Evolutionary conservation across 768 basidiomycete species (phyloP), one percentile per base, ranked within the genome.

Genomic region (Agaricus sinodeliciosus): DNA sequence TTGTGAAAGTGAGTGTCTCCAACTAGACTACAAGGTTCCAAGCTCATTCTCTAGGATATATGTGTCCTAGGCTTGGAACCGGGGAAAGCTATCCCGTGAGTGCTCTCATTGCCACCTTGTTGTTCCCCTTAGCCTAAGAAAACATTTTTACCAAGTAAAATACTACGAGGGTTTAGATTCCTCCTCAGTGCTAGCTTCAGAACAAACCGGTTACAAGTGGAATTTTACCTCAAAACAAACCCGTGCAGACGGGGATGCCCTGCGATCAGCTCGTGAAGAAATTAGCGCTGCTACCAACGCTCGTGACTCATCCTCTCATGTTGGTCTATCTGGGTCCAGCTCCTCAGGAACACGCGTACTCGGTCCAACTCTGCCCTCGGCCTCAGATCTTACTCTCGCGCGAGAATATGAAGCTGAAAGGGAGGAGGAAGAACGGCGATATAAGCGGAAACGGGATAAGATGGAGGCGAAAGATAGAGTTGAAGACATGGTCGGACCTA

Each of bases 141-240:
- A 44, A 34, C 11, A n/a, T 35, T 35, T 43, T 27, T 13, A 41
- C 4, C 43, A 44, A 60, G 60, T 51, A 22, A 66, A 67, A 48
- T 65, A 64, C 48, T 70, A 92, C 59, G 69, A 76, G 16, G 84
- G 83, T 15, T 72, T 87, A 55, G 80, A 78, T 56, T 71, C 79
- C 9, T 72, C 77, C 2, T 67, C 72, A 2, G 71, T 79, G 31
- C 62, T 79, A 6, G 81, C 88, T 2, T 83, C 81, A 31, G 73
- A 79, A 43, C 83, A 87, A 54, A 94, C 93, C 4, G 81, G 78
- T 0, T 93, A 91, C 68, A 92, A 89, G 69, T 94, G 92, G 92
- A 80, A 81, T 0, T 94, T 94, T 62, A 83, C 85, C 2, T 78
- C 81, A 16, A 87, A 88, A 52, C 62, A 70, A 2, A 79, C 79